Conservation (phyloP, 345 rosid species). For the Euclidium syriacum region DNA sequence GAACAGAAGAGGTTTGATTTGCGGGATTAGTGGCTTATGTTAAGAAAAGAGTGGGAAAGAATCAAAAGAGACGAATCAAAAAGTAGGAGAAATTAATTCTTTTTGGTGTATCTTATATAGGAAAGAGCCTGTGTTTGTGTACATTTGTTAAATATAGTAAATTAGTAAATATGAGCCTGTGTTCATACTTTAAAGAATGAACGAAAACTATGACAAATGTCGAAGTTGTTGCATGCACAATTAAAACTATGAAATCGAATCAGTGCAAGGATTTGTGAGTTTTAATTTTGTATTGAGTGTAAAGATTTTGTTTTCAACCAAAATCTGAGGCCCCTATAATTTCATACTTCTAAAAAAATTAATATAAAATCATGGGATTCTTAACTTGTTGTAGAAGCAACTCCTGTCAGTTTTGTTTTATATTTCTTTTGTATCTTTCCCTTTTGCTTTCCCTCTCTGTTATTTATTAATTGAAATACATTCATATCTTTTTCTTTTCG, state of each 20-base stretch:
- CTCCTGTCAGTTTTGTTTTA: conserved; percentile 25
- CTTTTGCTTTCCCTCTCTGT: conserved; percentile 11
- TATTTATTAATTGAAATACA: conserved; percentile 8
- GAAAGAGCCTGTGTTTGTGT: conserved; percentile 7
- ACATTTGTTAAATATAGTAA: neutral
- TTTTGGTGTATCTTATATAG: conserved; percentile 22
- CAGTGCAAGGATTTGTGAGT: neutral
- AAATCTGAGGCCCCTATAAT: neutral
- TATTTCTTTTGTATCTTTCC: neutral
- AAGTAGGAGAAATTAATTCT: conserved; percentile 3
- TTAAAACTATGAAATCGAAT: neutral
- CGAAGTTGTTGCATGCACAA: conserved; percentile 5
- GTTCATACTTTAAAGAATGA: neutral
- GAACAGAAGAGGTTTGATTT: conserved; percentile 5
- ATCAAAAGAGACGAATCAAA: conserved; percentile 12
- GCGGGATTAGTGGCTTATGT: conserved; percentile 19
- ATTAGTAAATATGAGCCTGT: neutral
- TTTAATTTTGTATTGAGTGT: neutral
- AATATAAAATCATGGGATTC: neutral
- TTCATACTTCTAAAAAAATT: neutral
- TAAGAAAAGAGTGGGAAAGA: conserved; percentile 21
- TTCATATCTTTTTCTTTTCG: conserved; percentile 7
- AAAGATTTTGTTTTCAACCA: neutral
- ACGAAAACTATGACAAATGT: conserved; percentile 5
- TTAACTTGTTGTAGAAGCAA: conserved; percentile 30